Conservation (phyloP, 2,329 filamentous ascomycete species). For the Plenodomus biglobosus region DNA sequence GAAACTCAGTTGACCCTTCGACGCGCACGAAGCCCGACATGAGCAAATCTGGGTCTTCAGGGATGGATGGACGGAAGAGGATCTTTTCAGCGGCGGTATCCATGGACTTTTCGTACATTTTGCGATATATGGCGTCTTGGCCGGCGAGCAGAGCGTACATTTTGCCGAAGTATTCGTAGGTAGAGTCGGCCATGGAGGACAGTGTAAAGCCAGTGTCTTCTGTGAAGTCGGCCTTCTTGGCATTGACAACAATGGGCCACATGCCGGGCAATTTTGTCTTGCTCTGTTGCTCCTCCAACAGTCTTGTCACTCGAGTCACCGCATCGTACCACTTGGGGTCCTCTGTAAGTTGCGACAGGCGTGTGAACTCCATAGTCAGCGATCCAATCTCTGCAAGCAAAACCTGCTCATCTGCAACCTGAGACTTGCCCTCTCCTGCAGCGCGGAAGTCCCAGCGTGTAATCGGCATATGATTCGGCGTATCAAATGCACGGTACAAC, state of each 20-base stretch:
- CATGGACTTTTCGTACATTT: slow-evolving; percentile 59
- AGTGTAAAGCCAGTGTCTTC: slow-evolving; percentile 41
- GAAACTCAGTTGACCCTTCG: slow-evolving; percentile 27
- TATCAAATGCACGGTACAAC: slow-evolving; percentile 82
- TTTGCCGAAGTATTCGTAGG: slow-evolving; percentile 46
- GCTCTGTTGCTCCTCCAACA: slow-evolving; percentile 47
- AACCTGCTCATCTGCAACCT: slow-evolving; percentile 45
- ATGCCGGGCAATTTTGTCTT: slow-evolving; percentile 50
- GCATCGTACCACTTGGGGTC: slow-evolving; percentile 53
- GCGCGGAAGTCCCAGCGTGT: slow-evolving; percentile 49
- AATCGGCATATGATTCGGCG: slow-evolving; percentile 86
- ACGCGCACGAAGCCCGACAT: slow-evolving; percentile 49
- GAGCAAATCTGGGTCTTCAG: slow-evolving; percentile 50
- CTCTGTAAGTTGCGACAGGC: slow-evolving; percentile 49
- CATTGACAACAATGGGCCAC: slow-evolving; percentile 52
- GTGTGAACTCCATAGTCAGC: slow-evolving; percentile 52
- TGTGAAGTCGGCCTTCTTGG: slow-evolving; percentile 45
- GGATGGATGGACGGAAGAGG: slow-evolving; percentile 54
- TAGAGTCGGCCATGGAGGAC: slow-evolving; percentile 43
- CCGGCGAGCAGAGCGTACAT: slow-evolving; percentile 48
- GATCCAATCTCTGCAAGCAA: slow-evolving; percentile 53
- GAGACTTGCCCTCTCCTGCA: slow-evolving; percentile 41
- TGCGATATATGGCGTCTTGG: slow-evolving; percentile 49
- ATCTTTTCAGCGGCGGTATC: slow-evolving; percentile 48
- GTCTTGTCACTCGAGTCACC: slow-evolving; percentile 46